Evolutionary conservation across 202 grass and related monocot genomes (phyloP).

Genomic region (Setaria italica): DNA sequence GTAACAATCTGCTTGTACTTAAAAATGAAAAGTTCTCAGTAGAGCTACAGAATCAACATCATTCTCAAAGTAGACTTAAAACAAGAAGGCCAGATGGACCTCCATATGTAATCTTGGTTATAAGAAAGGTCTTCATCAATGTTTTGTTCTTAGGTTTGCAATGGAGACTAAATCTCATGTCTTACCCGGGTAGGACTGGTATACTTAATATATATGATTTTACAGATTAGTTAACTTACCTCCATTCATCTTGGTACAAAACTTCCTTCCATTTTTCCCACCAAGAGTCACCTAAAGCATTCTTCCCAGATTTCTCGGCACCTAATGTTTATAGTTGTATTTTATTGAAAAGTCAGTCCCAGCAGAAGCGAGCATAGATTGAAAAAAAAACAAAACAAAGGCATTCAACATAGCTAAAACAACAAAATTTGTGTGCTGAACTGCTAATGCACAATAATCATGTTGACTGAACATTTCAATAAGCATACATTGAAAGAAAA

Average conservation of each 20-base stretch:
- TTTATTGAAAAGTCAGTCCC: background rate
- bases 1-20: constrained; percentile 2
- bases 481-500: no score
- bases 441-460: background rate
- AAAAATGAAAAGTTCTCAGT: background rate
- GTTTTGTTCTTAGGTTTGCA: background rate
- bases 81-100: background rate
- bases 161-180: background rate
- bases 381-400: background rate
- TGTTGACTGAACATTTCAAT: background rate
- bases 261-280: constrained; percentile 99
- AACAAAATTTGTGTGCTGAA: background rate
- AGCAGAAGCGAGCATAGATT: background rate
- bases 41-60: background rate
- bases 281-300: constrained; percentile 84
- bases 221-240: constrained; percentile 50
- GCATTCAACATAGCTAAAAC: background rate
- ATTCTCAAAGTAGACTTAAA: background rate
- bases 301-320: constrained; percentile 91
- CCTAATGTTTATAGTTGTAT: constrained; percentile 50
- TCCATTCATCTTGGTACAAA: constrained; percentile 98
- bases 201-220: constrained; percentile 29
- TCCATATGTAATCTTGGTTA: background rate
- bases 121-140: background rate
- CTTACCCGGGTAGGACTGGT: background rate